Evolutionary conservation across 1,284 basidiomycete species (phyloP), one percentile per base, ranked within the genome.

Genomic region (Ganoderma sp.): DNA sequence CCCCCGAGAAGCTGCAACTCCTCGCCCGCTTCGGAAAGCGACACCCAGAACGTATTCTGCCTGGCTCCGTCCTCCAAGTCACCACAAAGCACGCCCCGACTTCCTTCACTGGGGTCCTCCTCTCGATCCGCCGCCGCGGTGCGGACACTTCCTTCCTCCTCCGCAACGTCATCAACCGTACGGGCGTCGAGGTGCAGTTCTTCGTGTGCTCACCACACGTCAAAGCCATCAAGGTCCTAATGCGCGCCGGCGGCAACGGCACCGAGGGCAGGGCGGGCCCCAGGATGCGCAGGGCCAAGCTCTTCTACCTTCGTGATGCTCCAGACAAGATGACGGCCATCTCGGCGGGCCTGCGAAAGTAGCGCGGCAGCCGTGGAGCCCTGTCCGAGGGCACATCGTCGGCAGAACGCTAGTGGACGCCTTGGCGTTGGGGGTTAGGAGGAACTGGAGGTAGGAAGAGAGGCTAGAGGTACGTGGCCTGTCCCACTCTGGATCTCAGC

Each of bases 161-260:
- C 62, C 87, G 96, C 70, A 98, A 97, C 81, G 87, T 97, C 73
- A 87, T 98, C 67, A 92, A 95, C 75, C 86, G 93, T 73, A 94
- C 91, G 12, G 96, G 95, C 19, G 91, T 97, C 45, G 96, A 98
- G 83, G 91, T 95, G 90, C 91, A 91, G 76, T 94, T 94, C 81
- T 95, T 91, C 77, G 88, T 91, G 70, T 90, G 88, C 77, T 92
- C 90, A 63, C 96, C 96, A 39, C 87, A 93, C 78, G 78, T 98
- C 79, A 95, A 94, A 84, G 89, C 91, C 67, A 91, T 98, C 79
- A 90, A 90, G 80, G 82, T 97, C 64, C 78, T 92, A 66, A 85
- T 88, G 80, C 83, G 81, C 72, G 89, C 83, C 48, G 83, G 84
- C 32, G 76, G 77, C 15, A 61, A 34, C 34, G 75, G 71, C 48